phyloP scores from a whole-genome alignment of 2,329 filamentous ascomycete genomes.

The Fusarium torulosum region DNA sequence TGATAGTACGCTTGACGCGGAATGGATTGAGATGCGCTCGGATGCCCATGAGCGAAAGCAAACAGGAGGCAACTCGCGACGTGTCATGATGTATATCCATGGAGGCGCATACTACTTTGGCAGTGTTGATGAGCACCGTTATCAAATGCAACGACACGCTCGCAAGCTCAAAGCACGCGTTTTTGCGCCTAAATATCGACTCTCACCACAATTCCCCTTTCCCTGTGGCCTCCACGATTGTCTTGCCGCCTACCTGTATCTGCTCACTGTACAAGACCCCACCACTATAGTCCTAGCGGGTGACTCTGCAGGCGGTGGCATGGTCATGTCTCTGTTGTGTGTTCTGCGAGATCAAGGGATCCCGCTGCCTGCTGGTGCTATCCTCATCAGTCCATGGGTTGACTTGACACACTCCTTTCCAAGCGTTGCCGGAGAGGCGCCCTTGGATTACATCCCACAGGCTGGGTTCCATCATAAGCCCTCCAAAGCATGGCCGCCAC shows the following conservation, averaged over 20 bases:
- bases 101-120: conserved; percentile 97
- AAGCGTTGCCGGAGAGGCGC: conserved; percentile 79
- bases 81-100: conserved; percentile 94
- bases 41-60: conserved; percentile 77
- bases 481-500: conserved; percentile 91
- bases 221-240: conserved; percentile 94
- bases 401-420: conserved; percentile 97
- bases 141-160: conserved; percentile 96
- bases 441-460: conserved; percentile 87
- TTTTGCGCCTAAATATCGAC: conserved; percentile 86
- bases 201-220: conserved; percentile 95
- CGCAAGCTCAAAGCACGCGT: conserved; percentile 92
- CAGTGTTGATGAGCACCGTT: conserved; percentile 95
- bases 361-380: conserved; percentile 87
- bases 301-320: conserved; percentile 93
- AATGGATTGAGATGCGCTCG: conserved; percentile 96
- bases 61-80: conserved; percentile 69
- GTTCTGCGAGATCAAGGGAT: conserved; percentile 84
- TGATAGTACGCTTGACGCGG: conserved; percentile 76
- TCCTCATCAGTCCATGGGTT: conserved; percentile 95
- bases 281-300: conserved; percentile 88
- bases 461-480: conserved; percentile 92
- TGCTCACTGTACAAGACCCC: conserved; percentile 81
- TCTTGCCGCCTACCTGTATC: conserved; percentile 85
- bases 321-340: conserved; percentile 85